Base-by-base conservation (phyloP, 2,329 filamentous ascomycete species). In the Microdochium nivale region DNA sequence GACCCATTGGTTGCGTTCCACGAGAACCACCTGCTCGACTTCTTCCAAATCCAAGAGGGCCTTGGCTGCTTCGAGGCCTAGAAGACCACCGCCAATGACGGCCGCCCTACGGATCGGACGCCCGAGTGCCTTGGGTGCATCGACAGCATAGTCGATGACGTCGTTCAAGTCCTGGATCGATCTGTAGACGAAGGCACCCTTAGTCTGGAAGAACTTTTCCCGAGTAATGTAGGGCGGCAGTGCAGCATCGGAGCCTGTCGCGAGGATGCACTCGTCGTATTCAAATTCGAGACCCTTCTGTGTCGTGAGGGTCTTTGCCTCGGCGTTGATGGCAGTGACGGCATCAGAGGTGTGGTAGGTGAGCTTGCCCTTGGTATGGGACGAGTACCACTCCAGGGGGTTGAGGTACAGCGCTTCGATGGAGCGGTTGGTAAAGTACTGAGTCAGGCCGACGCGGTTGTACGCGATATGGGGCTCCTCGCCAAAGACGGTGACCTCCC, bases 321-420 rank as follows among this genome's bases (percentile, higher is more conserved):
- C 63, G 0, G 84, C 72, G 55, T 84, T 70, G 61, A 91, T 86
- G 37, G 77, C 75, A n/a, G 80, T 86, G 37, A 90, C 87, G 49
- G 77, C 72, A 3, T 86, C 88, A 67, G 89, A 90, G 62, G 92
- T 70, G 55, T 90, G 86, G 64, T 87, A 90, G 58, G 78, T 83
- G 30, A 95, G 73, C 24, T 83, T 83, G 58, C 86, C 78, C 21
- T 81, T 76, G 61, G 86, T 79, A 25, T 79, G 51, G 11, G 53
- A 77, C 23, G 79, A 73, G 60, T 91, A 91, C 88, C 90, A 95
- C 76, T 89, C 84, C 59, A 80, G 75, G 0, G 89, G 86, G 60
- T 95, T 95, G 30, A 96, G 75, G 64, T 95, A 95, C n/a, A 96
- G 68, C 58, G 90, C 88, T 68, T 95, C 88, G 40, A 94, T 86